Percentiles rank a stretch among this genome's conserved stretches.
Conservation (phyloP, 208 protist genomes). For the Lotmaria passim region DNA sequence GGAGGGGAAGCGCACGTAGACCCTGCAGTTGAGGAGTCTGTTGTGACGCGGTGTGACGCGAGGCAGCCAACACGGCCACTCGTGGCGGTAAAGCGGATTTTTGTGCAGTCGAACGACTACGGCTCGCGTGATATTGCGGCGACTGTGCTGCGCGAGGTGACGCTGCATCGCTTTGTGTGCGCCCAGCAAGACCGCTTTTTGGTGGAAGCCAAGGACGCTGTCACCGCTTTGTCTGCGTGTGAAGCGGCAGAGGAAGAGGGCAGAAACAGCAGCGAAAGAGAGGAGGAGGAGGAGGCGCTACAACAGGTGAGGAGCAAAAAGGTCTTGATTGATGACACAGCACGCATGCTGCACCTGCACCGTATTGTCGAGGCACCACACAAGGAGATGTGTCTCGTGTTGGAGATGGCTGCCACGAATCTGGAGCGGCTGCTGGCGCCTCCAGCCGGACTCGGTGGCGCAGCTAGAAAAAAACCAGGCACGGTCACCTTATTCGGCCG, state of each 20-base stretch:
- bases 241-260: neutral
- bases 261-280: neutral
- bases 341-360: conserved; percentile 50
- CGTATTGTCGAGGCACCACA: conserved; percentile 81
- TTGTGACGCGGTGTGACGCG: too few species aligned
- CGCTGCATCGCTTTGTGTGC: conserved; percentile 56
- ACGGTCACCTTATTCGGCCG: conserved; percentile 20
- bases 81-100: conserved; percentile 87
- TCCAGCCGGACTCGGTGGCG: conserved; percentile 4
- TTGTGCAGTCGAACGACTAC: conserved; percentile 73
- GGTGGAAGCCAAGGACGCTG: neutral
- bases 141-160: conserved; percentile 77
- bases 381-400: conserved; percentile 79
- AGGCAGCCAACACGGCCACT: neutral
- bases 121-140: conserved; percentile 70
- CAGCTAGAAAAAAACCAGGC: conserved; percentile 13
- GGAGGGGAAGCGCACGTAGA: neutral
- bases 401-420: conserved; percentile 75
- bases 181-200: conserved; percentile 10
- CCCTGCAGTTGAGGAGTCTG: neutral
- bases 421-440: conserved; percentile 54
- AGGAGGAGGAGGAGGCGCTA: too few species aligned
- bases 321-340: conserved; percentile 35
- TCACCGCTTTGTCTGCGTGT: neutral
- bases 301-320: too few species aligned